Evolutionary conservation across 345 rosid genomes (phyloP), one percentile per base, ranked within the genome.

Genomic region (Ricinus communis): DNA sequence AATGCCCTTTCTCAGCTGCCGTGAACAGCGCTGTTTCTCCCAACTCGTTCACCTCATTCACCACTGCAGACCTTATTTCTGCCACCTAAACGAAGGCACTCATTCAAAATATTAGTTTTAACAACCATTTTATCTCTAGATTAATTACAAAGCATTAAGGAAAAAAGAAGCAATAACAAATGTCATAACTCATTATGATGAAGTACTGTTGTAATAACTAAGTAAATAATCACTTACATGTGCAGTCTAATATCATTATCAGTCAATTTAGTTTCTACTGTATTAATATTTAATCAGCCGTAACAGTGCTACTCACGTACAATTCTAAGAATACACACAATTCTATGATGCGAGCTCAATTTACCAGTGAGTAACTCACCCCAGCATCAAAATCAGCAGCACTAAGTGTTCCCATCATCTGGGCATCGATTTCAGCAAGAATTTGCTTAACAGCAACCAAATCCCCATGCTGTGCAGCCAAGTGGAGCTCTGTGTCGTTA

Each of bases 401-500:
- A 40, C 82, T 68, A 22, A 80, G 70, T 12, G 91, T 86, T 50
- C 88, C 85, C 66, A 62, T 78, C 85, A 92, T 89, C 73, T 90
- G 98, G 24, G 83, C 83, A 75, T 88, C 92, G 53, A 92, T 90
- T 68, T 90, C 99, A 13, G 69, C 85, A 21, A 95, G 75, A 70
- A 92, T 90, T 71, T 85, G 89, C 75, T 66, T 77, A 49, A 95
- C 84, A 4, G 89, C 76, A 15, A 67, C 87, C 71, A 88, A 68
- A 74, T 92, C 98, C 41, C 94, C 97, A 4, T 93, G 86, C 62
- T 87, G 90, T 5, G 97, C 97, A 2, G 97, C 98, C 76, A 92
- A 72, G 78, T 95, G 98, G 60, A 95, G 85, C 87, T 92, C 98
- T 18, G 98, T 95, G 82, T 95, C 97, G 77, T 95, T 87, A 79